Conservation (phyloP, 2,329 filamentous ascomycete species). For the Pseudocercospora musae region DNA sequence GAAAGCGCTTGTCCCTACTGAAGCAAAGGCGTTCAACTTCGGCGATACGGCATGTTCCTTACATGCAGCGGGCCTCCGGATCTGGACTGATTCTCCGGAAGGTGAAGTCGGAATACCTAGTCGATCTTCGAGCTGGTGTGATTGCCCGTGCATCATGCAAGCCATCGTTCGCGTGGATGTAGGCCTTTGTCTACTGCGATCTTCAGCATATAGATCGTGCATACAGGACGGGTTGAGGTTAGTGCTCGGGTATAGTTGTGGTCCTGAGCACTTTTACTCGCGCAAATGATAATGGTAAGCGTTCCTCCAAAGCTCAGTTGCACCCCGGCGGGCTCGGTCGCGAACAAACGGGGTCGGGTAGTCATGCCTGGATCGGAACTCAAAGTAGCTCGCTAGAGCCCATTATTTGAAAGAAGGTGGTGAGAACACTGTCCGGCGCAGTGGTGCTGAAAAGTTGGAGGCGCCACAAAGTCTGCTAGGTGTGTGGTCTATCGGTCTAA, state of each 20-base stretch:
- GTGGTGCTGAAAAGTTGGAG: neutral
- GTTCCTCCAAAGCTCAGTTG: neutral
- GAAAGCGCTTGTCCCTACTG: neutral
- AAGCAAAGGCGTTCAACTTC: neutral
- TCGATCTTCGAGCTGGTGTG: neutral
- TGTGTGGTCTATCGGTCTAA: neutral
- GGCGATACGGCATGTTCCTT: neutral
- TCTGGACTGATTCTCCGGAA: neutral
- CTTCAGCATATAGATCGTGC: neutral
- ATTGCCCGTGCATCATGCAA: neutral
- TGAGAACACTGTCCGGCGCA: neutral
- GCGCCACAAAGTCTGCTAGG: neutral
- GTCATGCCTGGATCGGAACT: neutral
- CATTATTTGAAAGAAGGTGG: neutral
- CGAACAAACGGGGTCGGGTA: neutral
- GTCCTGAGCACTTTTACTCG: neutral
- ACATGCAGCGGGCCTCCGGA: neutral
- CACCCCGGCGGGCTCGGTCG: neutral
- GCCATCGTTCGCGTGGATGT: neutral
- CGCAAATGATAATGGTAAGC: neutral
- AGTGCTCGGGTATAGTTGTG: neutral
- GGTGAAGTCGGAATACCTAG: neutral
- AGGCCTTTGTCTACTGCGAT: neutral
- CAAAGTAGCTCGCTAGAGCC: neutral
- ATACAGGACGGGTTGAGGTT: neutral